Percentiles rank a stretch among this genome's conserved stretches.
phyloP scores from a whole-genome alignment of 148 eudicot genomes.

The Chenopodium formosanum region DNA sequence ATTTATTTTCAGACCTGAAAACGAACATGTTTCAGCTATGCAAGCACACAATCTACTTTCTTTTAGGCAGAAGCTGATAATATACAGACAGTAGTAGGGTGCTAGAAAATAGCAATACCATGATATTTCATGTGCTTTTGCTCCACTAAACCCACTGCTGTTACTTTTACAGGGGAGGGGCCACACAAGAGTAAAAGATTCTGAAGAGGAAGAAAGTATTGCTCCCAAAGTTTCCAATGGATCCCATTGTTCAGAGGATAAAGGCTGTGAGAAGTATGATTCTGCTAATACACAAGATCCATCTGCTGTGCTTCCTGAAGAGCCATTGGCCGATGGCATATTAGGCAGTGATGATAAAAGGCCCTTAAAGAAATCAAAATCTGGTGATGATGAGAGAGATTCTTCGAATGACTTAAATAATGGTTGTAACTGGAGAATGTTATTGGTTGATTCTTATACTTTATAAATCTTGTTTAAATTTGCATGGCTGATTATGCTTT shows the following conservation, averaged over 20 bases:
- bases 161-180: conserved; percentile 44
- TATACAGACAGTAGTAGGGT: background rate
- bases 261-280: conserved; percentile 40
- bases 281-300: conserved; percentile 23
- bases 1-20: background rate
- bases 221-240: conserved; percentile 38
- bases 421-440: conserved; percentile 37
- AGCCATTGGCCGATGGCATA: conserved; percentile 30
- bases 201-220: conserved; percentile 42
- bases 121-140: background rate
- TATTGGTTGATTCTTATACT: background rate
- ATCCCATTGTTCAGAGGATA: conserved; percentile 31
- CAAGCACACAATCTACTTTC: background rate
- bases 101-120: background rate
- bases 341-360: conserved; percentile 48
- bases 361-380: conserved; percentile 69
- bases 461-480: background rate
- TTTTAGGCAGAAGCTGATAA: background rate
- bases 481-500: background rate
- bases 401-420: conserved; percentile 26
- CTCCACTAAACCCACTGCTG: conserved; percentile 6
- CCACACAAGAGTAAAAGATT: conserved; percentile 36
- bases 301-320: conserved; percentile 36
- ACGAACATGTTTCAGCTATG: background rate
- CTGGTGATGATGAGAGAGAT: conserved; percentile 42